Evolutionary conservation across 1,284 basidiomycete genomes (phyloP), one percentile per base, ranked within the genome.

Genomic region (Cutaneotrichosporon curvatum): DNA sequence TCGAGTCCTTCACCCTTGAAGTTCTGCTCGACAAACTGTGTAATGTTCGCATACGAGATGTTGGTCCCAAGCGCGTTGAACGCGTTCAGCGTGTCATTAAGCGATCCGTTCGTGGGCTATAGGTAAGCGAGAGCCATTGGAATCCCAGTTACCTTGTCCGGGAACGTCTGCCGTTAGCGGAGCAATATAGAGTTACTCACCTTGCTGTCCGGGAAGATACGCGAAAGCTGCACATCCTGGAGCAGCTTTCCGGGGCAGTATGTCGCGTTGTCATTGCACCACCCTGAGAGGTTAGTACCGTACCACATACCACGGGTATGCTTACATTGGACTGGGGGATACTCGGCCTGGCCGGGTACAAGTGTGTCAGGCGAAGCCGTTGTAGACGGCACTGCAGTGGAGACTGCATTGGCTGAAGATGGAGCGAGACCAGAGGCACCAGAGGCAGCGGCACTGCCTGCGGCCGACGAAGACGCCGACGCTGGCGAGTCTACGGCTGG

Each of bases 1-100:
- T 94, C 89, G 10, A 81, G 79, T 4, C 90, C 90, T 68, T 95
- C 90, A 23, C 86, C 87, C 37, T 75, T 66, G 60, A 94, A 92
- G 68, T 88, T 79, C n/a, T 72, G 66, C 46, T 88, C 76, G 31
- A 90, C 77, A 60, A 91, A 94, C 21, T 74, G 70, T 37, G 82
- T 76, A 25, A 77, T 65, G 34, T 70, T 54, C 6, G 68, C 67
- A 25, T 74, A 58, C 4, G 75, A 75, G 34, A 71, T 59, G 44
- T 90, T 76, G 28, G 75, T 66, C 4, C 78, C 79, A 48, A 87
- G 76, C 22, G 77, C 74, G 25, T 43, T 67, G 68, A 90, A 92
- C 48, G 84, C 84, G 0, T 78, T 70, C 34, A 88, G 73, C 7
- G 89, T 86, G 44, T 77, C 73, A 52, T 81, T 78, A 7, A 82